Evolutionary conservation across 2,329 filamentous ascomycete genomes (phyloP), one percentile per base, ranked within the genome.

Genomic region (Lachnellula hyalina): DNA sequence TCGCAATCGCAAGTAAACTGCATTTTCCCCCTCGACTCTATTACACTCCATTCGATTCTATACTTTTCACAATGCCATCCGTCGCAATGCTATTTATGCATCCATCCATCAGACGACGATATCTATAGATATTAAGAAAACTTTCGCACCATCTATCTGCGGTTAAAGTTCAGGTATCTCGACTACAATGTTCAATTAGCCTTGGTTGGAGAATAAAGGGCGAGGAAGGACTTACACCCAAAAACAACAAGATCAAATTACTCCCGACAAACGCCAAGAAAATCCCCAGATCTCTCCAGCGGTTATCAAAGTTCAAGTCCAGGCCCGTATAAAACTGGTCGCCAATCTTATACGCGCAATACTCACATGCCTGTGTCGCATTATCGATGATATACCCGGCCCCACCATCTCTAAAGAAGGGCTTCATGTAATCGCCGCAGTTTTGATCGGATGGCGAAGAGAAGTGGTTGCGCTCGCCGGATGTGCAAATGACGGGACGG

Each of bases 211-310:
- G 11, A 9, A 8, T 3, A 4, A 11, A 19, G 4, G 21, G 14
- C 1, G 40, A 14, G 41, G 21, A 14, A 47, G 11, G 34, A 65
- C 65, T 63, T 63, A 67, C 65, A 73, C 57, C 74, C 51, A 84
- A 55, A 63, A 85, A 83, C 57, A 86, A 64, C 48, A 85, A 72
- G 19, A 89, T 79, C 65, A 94, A 67, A 70, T 95, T 96, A 67
- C 85, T 90, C 14, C 73, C 89, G 51, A 95, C 79, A 66, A 91
- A 96, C 1, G 85, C 86, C 34, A 81, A 63, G 62, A 86, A 86
- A 58, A 96, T 95, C 1, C 90, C 91, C 54, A 94, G 59, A 63
- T 96, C 90, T 53, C 90, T 81, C 90, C 90, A 96, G 15, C 90
- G 76, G 60, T 88, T 72, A 44, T 75, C 73, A 64, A 86, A 96